These are phyloP conservation scores for barley (Hordeum vulgare) DNA, from an alignment of 176 grass and related monocot genomes.

Conservation along the genomic window MorexV3_pseudomolecules_assembly NC_058519.1:644739461-644739960, in stretches of 20 bases:
- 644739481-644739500: neutral
- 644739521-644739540: conserved; percentile 25
- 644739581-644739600: conserved; percentile 12
- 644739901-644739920: too few relatives aligned
- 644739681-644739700: too few relatives aligned
- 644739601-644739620: conserved; percentile 67
- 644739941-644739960: too few relatives aligned
- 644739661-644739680: too few relatives aligned
- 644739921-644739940: too few relatives aligned
- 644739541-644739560: conserved; percentile 64
- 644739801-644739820: neutral
- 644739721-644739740: neutral
- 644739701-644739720: too few relatives aligned
- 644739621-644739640: neutral
- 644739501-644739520: conserved; percentile 52
- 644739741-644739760: neutral
- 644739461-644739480: neutral
- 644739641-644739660: neutral
- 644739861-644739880: neutral
- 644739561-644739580: conserved; percentile 72
- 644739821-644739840: neutral
- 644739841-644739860: neutral
- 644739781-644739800: neutral
- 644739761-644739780: neutral
- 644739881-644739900: neutral